phyloP scores from a whole-genome alignment of 1,284 basidiomycete species.

The Schizopora paradoxa region DNA sequence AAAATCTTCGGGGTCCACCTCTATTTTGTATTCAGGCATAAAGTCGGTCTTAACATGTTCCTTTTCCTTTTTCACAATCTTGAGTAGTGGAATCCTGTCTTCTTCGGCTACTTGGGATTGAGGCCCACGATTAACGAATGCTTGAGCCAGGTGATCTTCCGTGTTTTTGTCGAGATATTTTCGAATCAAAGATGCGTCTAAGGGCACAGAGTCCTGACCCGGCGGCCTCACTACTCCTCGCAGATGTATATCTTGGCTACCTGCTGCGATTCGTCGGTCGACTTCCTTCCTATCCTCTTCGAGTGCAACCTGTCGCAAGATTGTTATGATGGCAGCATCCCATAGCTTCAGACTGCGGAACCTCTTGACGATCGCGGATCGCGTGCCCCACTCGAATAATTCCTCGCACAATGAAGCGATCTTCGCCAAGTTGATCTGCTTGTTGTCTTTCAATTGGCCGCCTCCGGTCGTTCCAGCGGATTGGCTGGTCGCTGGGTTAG shows the following conservation, averaged over 20 bases:
- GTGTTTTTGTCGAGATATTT: slow-evolving; percentile 25
- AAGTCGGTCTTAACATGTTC: slow-evolving; percentile 37
- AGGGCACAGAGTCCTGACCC: slow-evolving; percentile 30
- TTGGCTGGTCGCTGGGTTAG: slow-evolving; percentile 33
- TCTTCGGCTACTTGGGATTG: slow-evolving; percentile 21
- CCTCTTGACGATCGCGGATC: slow-evolving; percentile 35
- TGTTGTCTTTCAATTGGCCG: slow-evolving; percentile 27
- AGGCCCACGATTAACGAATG: slow-evolving; percentile 31
- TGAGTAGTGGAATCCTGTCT: slow-evolving; percentile 28
- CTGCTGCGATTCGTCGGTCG: slow-evolving; percentile 21
- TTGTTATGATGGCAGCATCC: slow-evolving; percentile 35
- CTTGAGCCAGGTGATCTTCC: slow-evolving; percentile 27
- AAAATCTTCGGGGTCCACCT: slow-evolving; percentile 36
- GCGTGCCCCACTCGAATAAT: slow-evolving; percentile 54
- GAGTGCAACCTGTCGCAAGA: slow-evolving; percentile 37
- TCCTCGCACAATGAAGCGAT: slow-evolving; percentile 47
- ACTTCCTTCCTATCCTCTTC: slow-evolving; percentile 35
- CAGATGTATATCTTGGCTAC: slow-evolving; percentile 20
- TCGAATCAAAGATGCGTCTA: slow-evolving; percentile 30
- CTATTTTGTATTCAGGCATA: slow-evolving; percentile 39
- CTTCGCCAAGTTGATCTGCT: slow-evolving; percentile 36
- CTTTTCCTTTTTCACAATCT: slow-evolving; percentile 31
- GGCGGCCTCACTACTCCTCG: slow-evolving; percentile 22
- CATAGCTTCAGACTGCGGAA: slow-evolving; percentile 39
- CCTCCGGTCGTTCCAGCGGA: slow-evolving; percentile 21